These are phyloP conservation scores for Vickermania ingenoplastis DNA, from an alignment of 208 protist genomes.

Conservation along the genomic window DNA sequence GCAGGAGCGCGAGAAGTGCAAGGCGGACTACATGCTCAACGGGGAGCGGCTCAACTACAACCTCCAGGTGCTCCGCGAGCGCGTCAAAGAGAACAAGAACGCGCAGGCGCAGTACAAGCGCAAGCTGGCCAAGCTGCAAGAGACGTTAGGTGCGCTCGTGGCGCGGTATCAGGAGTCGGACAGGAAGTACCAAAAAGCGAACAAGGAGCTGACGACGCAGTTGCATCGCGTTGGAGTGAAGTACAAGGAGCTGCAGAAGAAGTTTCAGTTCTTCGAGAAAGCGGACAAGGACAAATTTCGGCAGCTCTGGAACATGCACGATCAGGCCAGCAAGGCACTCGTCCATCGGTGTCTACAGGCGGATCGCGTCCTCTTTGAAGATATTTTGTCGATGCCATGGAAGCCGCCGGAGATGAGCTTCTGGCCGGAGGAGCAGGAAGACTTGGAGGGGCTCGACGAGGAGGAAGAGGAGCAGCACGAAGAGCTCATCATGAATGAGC, in stretches of 20 bases:
- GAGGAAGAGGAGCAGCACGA: slow-evolving; percentile 27
- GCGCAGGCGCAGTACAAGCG: slow-evolving; percentile 91
- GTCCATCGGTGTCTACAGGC: slow-evolving; percentile 86
- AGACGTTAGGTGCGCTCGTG: slow-evolving; percentile 83
- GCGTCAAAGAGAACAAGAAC: slow-evolving; percentile 92
- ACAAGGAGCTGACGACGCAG: slow-evolving; percentile 92
- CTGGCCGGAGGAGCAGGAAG: slow-evolving; percentile 49
- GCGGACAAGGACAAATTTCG: slow-evolving; percentile 90
- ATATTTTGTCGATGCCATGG: slow-evolving; percentile 88
- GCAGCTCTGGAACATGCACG: slow-evolving; percentile 93
- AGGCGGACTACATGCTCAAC: slow-evolving; percentile 93
- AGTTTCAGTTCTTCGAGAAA: slow-evolving; percentile 91
- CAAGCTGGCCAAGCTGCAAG: slow-evolving; percentile 81
- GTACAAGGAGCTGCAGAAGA: slow-evolving; percentile 94
- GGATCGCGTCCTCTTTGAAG: slow-evolving; percentile 94
- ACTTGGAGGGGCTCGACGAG: slow-evolving; percentile 20
- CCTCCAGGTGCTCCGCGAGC: slow-evolving; percentile 91
- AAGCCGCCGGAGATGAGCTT: slow-evolving; percentile 72
- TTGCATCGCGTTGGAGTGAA: slow-evolving; percentile 89
- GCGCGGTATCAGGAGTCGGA: slow-evolving; percentile 89
- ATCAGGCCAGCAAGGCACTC: slow-evolving; percentile 84
- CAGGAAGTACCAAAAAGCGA: slow-evolving; percentile 83
- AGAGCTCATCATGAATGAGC: slow-evolving; percentile 66
- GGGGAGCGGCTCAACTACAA: slow-evolving; percentile 95
- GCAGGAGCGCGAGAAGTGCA: slow-evolving; percentile 92